These are phyloP conservation scores for Colletotrichum agaves DNA, from an alignment of 2,329 filamentous ascomycete genomes.

Conservation along the genomic window DNA sequence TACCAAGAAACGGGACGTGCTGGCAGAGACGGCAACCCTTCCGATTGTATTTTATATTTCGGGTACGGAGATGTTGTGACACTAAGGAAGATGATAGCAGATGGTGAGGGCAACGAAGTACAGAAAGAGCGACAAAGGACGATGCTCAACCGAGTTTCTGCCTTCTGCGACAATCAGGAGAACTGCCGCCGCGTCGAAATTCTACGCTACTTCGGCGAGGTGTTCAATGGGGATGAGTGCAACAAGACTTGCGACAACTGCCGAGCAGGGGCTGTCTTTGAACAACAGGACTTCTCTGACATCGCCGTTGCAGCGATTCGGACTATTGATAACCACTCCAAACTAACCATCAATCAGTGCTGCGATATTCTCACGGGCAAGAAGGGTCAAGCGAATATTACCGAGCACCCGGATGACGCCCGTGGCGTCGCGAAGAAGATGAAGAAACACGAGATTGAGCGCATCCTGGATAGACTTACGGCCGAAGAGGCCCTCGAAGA, in stretches of 20 bases:
- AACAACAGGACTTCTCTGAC: slow-evolving; percentile 79
- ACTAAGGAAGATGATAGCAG: slow-evolving; percentile 83
- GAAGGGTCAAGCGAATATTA: slow-evolving; percentile 67
- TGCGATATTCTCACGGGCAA: slow-evolving; percentile 85
- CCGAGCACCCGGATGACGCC: slow-evolving; percentile 64
- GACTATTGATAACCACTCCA: slow-evolving; percentile 69
- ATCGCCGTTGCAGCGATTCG: slow-evolving; percentile 77
- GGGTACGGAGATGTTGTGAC: slow-evolving; percentile 79
- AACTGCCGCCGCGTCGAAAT: slow-evolving; percentile 91
- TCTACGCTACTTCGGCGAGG: slow-evolving; percentile 93
- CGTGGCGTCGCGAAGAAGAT: slow-evolving; percentile 77
- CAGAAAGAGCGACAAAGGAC: slow-evolving; percentile 86
- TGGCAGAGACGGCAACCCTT: slow-evolving; percentile 87
- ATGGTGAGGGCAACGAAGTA: slow-evolving; percentile 78
- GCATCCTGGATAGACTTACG: slow-evolving; percentile 82
- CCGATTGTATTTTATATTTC: slow-evolving; percentile 92
- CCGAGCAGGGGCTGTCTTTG: slow-evolving; percentile 75
- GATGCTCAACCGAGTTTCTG: slow-evolving; percentile 86
- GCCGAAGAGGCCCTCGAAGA: slow-evolving; percentile 80
- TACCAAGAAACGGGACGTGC: slow-evolving; percentile 98
- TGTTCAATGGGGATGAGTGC: slow-evolving; percentile 79
- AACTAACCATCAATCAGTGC: slow-evolving; percentile 81
- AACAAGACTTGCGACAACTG: slow-evolving; percentile 89
- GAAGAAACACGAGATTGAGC: slow-evolving; percentile 80
- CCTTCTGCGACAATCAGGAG: slow-evolving; percentile 88